A percentile compares a stretch with the other conserved stretches of the same genome.
These are phyloP conservation scores for Teunomyces panamensis DNA, from an alignment of 805 yeast species.

Conservation along the genomic window DNA sequence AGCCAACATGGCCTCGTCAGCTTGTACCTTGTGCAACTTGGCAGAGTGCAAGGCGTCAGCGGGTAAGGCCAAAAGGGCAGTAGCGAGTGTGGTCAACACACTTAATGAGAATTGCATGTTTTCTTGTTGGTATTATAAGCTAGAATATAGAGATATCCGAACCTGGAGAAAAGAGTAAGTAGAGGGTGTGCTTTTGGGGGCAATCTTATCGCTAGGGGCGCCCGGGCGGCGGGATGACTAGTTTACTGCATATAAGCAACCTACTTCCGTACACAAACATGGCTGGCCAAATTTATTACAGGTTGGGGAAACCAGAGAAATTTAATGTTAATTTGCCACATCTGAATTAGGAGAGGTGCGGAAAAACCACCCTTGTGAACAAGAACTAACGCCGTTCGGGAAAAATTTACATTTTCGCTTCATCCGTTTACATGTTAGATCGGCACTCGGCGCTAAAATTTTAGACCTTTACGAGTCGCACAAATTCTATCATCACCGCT, in stretches of 20 bases:
- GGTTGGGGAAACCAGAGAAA: no score
- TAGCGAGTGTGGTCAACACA: constrained; percentile 43
- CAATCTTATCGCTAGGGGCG: constrained; percentile 6
- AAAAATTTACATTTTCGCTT: background rate
- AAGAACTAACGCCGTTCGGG: background rate
- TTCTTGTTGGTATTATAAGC: constrained; percentile 8
- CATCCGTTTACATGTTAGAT: background rate
- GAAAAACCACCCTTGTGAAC: background rate
- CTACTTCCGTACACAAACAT: background rate
- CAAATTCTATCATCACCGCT: no score
- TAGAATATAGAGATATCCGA: background rate
- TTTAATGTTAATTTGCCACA: no score
- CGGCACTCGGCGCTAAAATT: background rate
- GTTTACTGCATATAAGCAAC: background rate
- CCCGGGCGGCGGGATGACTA: background rate
- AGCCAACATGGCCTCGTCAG: constrained; percentile 54
- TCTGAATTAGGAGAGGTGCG: no score
- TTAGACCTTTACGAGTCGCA: background rate
- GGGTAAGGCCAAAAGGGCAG: constrained; percentile 32
- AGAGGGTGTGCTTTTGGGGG: constrained; percentile 1
- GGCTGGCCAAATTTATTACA: no score
- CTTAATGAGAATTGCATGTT: constrained; percentile 31
- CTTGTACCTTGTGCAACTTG: constrained; percentile 56
- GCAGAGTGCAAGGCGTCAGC: constrained; percentile 45
- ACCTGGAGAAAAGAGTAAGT: background rate